Percentiles rank a stretch among this genome's conserved stretches.
Evolutionary conservation across 2,329 filamentous ascomycete genomes (phyloP).

Genomic region (Pezicula rhizophila): DNA sequence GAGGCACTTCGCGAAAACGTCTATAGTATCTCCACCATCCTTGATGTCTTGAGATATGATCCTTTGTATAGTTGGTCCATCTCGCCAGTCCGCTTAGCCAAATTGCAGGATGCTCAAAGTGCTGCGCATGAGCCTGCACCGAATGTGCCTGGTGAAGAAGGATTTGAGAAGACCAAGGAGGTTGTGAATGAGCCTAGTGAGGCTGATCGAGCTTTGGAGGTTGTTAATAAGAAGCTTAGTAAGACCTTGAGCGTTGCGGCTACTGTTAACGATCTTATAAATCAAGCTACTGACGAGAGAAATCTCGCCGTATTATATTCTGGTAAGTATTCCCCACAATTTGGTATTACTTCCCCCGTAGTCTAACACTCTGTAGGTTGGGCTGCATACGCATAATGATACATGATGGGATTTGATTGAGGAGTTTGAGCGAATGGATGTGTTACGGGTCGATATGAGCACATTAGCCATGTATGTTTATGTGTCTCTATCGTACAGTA

Average conservation of each 20-base stretch:
- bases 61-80: constrained; percentile 95
- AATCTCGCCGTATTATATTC: constrained; percentile 89
- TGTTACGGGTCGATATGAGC: not conserved
- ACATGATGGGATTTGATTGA: not conserved
- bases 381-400: constrained; percentile 40
- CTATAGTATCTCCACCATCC: constrained; percentile 96
- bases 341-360: not conserved
- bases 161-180: constrained; percentile 27
- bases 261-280: constrained; percentile 94
- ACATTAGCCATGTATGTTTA: too few relatives aligned
- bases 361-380: constrained; percentile 32
- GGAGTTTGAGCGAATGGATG: not conserved
- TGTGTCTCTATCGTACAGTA: too few relatives aligned
- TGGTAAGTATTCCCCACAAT: constrained; percentile 23
- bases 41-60: constrained; percentile 97
- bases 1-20: constrained; percentile 92
- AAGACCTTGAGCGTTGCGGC: constrained; percentile 92
- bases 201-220: constrained; percentile 83
- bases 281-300: constrained; percentile 86
- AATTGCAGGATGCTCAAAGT: constrained; percentile 56
- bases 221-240: constrained; percentile 92
- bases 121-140: constrained; percentile 27
- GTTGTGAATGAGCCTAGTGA: constrained; percentile 61
- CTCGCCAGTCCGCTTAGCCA: constrained; percentile 60
- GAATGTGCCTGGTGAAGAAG: constrained; percentile 23